A percentile compares a stretch with the other conserved stretches of the same genome.
phyloP scores from a whole-genome alignment of 768 basidiomycete species.

The Tephrocybe sp. region DNA sequence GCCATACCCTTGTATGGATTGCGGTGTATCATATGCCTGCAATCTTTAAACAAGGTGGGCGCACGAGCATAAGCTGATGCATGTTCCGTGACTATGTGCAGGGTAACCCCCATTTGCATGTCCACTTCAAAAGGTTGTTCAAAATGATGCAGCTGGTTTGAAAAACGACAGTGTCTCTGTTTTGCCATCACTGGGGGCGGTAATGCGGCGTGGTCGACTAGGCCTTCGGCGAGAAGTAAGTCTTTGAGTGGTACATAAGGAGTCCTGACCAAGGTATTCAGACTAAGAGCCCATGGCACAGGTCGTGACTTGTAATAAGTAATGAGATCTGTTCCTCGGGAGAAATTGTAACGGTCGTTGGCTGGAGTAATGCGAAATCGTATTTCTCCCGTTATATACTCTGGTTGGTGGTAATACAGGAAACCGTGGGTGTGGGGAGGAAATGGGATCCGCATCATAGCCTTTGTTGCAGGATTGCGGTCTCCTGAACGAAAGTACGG shows the following conservation, averaged over 20 bases:
- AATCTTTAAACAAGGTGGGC: background rate
- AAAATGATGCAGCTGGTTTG: background rate
- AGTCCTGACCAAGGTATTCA: background rate
- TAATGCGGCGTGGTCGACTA: background rate
- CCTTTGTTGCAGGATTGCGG: too few species aligned
- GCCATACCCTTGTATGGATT: slow-evolving; percentile 7
- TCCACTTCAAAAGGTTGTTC: slow-evolving; percentile 6
- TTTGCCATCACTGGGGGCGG: background rate
- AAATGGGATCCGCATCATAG: background rate
- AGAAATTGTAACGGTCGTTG: background rate
- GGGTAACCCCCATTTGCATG: background rate
- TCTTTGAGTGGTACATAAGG: background rate
- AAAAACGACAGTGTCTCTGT: background rate
- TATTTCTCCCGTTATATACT: background rate
- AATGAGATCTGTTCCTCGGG: background rate
- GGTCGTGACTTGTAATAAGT: background rate
- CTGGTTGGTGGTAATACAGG: slow-evolving; percentile 8
- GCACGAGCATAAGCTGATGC: background rate
- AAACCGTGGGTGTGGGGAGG: background rate
- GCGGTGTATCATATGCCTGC: background rate
- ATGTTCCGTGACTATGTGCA: background rate
- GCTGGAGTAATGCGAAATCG: slow-evolving; percentile 5
- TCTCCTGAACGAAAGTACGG: background rate
- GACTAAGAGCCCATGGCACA: background rate
- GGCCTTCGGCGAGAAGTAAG: background rate